Evolutionary conservation across 2,329 filamentous ascomycete genomes (phyloP).

Genomic region (Sclerotinia nivalis): DNA sequence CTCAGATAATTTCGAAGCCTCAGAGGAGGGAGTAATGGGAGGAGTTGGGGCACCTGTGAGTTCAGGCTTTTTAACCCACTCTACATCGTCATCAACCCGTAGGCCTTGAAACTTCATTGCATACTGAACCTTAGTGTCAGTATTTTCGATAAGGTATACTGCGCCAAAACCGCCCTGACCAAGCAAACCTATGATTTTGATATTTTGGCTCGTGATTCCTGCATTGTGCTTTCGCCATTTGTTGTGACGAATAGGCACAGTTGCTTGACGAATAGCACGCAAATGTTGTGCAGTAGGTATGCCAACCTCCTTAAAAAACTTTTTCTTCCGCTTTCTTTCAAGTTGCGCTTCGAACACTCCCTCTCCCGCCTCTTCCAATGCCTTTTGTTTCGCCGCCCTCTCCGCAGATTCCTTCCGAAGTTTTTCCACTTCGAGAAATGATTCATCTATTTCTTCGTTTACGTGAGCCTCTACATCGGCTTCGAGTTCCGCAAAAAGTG

Average conservation of each 20-base stretch:
- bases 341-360: background rate
- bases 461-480: background rate
- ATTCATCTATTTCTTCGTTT: background rate
- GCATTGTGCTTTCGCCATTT: constrained; percentile 6
- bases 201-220: background rate
- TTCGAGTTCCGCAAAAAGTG: background rate
- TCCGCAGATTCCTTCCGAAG: background rate
- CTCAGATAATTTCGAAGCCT: background rate
- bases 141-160: constrained; percentile 12
- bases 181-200: background rate
- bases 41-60: background rate
- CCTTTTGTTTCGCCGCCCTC: background rate
- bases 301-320: too few species aligned
- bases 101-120: background rate
- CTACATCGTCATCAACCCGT: background rate
- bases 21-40: background rate
- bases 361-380: background rate
- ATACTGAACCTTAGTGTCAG: background rate
- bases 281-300: background rate
- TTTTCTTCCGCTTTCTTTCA: background rate
- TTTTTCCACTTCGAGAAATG: background rate
- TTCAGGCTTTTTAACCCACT: background rate
- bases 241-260: background rate
- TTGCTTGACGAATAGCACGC: background rate
- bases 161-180: background rate